These are phyloP conservation scores for Naganishia cerealis DNA, from an alignment of 1,284 basidiomycete species.

Conservation along the genomic window DNA sequence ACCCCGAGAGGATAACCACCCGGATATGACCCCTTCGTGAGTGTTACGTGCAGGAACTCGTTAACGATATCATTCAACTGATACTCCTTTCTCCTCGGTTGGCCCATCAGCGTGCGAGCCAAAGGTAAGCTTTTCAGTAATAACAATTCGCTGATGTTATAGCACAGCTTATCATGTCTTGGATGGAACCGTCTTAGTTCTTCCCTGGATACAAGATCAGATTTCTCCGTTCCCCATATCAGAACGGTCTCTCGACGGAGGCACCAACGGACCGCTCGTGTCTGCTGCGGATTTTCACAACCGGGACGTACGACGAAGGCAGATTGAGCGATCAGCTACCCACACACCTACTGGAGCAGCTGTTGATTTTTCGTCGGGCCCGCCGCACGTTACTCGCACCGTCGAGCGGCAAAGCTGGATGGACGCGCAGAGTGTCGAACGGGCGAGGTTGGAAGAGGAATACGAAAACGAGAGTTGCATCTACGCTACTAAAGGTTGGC, in stretches of 20 bases:
- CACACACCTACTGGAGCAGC: background rate
- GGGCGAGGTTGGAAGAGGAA: constrained; percentile 14
- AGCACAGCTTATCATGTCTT: background rate
- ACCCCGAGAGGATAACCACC: background rate
- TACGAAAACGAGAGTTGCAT: constrained; percentile 14
- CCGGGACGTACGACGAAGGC: background rate
- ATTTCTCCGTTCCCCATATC: background rate
- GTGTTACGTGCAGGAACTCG: background rate
- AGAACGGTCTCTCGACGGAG: background rate
- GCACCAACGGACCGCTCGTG: background rate
- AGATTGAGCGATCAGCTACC: background rate
- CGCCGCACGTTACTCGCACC: background rate
- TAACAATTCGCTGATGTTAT: background rate
- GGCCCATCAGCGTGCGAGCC: constrained; percentile 1
- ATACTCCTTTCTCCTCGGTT: background rate
- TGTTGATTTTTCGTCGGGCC: background rate
- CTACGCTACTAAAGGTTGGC: background rate
- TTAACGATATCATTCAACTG: background rate
- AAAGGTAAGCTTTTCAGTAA: constrained; percentile 4
- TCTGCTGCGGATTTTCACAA: constrained; percentile 21
- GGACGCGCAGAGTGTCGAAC: constrained; percentile 20
- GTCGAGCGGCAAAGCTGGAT: constrained; percentile 24
- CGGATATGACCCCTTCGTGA: constrained; percentile 16
- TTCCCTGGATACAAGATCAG: constrained; percentile 24
- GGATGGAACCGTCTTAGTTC: background rate